phyloP scores from a whole-genome alignment of 2,329 filamentous ascomycete species.

The Talaromyces funiculosus region DNA sequence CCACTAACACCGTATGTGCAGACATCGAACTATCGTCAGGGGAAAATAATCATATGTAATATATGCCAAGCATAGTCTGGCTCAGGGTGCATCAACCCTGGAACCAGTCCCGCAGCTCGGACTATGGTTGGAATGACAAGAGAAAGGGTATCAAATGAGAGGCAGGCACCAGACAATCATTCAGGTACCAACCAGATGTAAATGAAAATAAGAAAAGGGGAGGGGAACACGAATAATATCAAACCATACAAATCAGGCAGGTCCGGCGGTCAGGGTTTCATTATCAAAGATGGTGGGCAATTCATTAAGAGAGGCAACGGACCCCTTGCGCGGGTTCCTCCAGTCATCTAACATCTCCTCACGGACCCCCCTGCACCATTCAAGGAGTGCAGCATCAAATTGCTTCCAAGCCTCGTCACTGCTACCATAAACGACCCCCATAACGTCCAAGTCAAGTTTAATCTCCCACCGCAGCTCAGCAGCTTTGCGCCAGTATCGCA shows the following conservation, averaged over 20 bases:
- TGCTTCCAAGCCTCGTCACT: slow-evolving; percentile 64
- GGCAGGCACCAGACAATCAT: background rate
- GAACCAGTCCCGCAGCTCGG: background rate
- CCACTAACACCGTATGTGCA: slow-evolving; percentile 3
- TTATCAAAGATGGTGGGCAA: slow-evolving; percentile 12
- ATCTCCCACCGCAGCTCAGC: slow-evolving; percentile 92
- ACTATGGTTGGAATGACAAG: background rate
- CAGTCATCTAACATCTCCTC: slow-evolving; percentile 76
- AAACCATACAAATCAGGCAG: background rate
- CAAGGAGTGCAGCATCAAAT: slow-evolving; percentile 75
- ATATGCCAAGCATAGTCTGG: background rate
- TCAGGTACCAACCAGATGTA: slow-evolving; percentile 18
- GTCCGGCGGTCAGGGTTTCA: slow-evolving; percentile 8
- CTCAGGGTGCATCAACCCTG: background rate
- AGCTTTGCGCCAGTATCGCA: slow-evolving; percentile 94
- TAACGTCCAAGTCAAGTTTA: slow-evolving; percentile 73
- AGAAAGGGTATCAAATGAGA: slow-evolving; percentile 18
- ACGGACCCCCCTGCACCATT: slow-evolving; percentile 77
- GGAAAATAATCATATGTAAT: background rate
- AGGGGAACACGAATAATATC: background rate
- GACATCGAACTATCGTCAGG: background rate
- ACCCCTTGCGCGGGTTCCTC: slow-evolving; percentile 36
- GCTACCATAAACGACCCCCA: slow-evolving; percentile 74
- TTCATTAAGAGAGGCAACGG: slow-evolving; percentile 8
- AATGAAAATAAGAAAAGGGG: slow-evolving; percentile 14